Evolutionary conservation across 805 yeast species (phyloP).

Genomic region (Tetrapisispora arboricola): DNA sequence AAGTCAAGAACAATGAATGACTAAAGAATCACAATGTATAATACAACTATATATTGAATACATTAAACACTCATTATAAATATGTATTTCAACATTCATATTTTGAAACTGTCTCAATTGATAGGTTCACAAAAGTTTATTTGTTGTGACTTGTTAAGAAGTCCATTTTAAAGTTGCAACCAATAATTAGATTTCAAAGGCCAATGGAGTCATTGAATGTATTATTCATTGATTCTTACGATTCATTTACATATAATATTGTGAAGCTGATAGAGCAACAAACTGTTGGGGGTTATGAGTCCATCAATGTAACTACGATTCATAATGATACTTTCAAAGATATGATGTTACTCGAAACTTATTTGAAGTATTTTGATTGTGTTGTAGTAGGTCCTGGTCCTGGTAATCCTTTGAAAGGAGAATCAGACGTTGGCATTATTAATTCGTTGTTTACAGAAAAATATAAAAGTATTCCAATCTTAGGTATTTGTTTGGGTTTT

Average conservation of each 20-base stretch:
- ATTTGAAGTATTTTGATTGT: constrained; percentile 52
- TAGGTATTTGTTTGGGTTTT: constrained; percentile 92
- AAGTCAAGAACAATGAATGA: too few species aligned
- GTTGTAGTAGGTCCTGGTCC: constrained; percentile 96
- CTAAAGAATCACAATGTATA: too few species aligned
- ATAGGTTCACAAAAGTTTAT: too few species aligned
- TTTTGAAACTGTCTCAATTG: too few species aligned
- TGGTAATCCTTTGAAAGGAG: constrained; percentile 60
- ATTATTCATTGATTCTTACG: constrained; percentile 73
- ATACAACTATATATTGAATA: too few species aligned
- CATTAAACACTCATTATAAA: too few species aligned
- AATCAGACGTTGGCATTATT: constrained; percentile 62
- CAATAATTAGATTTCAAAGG: background rate
- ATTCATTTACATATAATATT: constrained; percentile 85
- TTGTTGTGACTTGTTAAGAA: too few species aligned
- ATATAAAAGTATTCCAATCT: constrained; percentile 41
- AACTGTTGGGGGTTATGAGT: constrained; percentile 23
- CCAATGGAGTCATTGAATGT: constrained; percentile 15
- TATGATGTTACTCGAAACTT: constrained; percentile 30
- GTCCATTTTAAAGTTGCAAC: too few species aligned
- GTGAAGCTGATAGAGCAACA: constrained; percentile 48
- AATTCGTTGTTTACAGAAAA: constrained; percentile 40
- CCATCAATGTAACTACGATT: constrained; percentile 27
- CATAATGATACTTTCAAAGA: constrained; percentile 30
- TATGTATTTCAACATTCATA: too few species aligned